These are phyloP conservation scores for Metschnikowia hibisci DNA, from an alignment of 805 yeast species.

Conservation along the genomic window DNA sequence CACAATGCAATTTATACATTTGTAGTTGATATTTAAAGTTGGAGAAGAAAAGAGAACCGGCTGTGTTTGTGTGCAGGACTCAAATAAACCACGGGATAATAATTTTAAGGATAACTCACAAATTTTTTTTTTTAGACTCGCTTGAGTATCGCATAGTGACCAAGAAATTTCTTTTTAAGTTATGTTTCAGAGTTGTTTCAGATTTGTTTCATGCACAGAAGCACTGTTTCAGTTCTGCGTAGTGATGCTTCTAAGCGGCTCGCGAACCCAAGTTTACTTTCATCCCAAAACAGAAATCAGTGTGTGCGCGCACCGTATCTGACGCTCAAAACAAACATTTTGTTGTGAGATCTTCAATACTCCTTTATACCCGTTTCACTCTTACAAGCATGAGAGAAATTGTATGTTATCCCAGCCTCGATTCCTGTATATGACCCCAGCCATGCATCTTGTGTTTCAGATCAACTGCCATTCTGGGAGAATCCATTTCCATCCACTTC, in stretches of 20 bases:
- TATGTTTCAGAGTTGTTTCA: constrained; percentile 3
- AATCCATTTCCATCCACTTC: no score
- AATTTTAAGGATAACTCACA: no score
- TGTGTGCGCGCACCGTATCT: constrained; percentile 20
- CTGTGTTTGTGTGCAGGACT: no score
- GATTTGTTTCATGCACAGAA: neutral
- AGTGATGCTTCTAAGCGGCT: neutral
- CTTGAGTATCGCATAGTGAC: no score
- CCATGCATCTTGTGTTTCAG: neutral
- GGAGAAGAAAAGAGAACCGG: no score
- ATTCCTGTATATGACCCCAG: neutral
- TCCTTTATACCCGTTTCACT: constrained; percentile 8
- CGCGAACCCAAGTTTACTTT: constrained; percentile 5
- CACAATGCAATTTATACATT: no score
- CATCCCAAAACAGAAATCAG: constrained; percentile 16
- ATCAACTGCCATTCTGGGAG: neutral
- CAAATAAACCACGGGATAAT: no score
- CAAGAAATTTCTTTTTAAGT: no score
- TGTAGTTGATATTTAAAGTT: no score
- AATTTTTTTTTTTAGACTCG: no score
- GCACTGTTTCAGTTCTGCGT: neutral
- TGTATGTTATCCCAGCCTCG: constrained; percentile 18
- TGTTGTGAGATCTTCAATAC: constrained; percentile 2
- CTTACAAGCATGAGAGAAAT: constrained; percentile 26
- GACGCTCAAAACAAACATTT: constrained; percentile 21